Evolutionary conservation across 2,329 filamentous ascomycete genomes (phyloP).

Genomic region (Aspergillus proliferans): DNA sequence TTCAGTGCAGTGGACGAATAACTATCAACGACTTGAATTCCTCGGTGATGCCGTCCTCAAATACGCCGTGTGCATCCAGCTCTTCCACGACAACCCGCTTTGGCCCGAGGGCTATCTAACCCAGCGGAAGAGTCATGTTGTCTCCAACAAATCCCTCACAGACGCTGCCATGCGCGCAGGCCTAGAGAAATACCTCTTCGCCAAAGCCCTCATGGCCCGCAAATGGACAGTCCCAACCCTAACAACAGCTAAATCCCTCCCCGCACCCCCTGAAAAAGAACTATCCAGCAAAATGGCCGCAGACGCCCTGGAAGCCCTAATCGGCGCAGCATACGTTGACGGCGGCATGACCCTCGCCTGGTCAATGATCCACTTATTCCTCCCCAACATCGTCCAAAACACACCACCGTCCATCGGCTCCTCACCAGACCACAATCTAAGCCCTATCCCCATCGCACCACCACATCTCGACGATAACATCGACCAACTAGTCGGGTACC

Average conservation of each 20-base stretch:
- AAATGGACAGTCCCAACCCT: slow-evolving; percentile 68
- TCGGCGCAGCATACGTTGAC: slow-evolving; percentile 67
- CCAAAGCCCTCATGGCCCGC: slow-evolving; percentile 57
- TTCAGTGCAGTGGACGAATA: slow-evolving; percentile 50
- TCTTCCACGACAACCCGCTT: slow-evolving; percentile 53
- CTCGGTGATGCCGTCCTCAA: slow-evolving; percentile 82
- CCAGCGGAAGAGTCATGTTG: slow-evolving; percentile 58
- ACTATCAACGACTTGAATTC: slow-evolving; percentile 84
- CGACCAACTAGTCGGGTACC: slow-evolving; percentile 53
- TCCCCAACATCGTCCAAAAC: slow-evolving; percentile 46
- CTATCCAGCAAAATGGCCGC: slow-evolving; percentile 75
- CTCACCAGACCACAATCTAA: slow-evolving; percentile 11
- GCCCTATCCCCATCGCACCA: not conserved
- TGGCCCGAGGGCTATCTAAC: slow-evolving; percentile 76
- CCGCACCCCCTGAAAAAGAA: slow-evolving; percentile 21
- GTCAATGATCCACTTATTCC: slow-evolving; percentile 59
- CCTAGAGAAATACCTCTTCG: slow-evolving; percentile 68
- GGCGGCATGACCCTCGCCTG: slow-evolving; percentile 61
- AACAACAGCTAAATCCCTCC: slow-evolving; percentile 30
- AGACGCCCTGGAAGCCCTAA: slow-evolving; percentile 78
- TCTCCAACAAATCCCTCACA: slow-evolving; percentile 70
- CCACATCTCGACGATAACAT: not conserved
- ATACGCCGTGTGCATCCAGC: slow-evolving; percentile 60
- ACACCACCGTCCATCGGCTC: not conserved
- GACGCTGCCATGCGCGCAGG: slow-evolving; percentile 57